Evolutionary conservation across 176 grass and related monocot species (phyloP), one percentile per base, ranked within the genome.

Genomic region (Cymbopogon citratus): DNA sequence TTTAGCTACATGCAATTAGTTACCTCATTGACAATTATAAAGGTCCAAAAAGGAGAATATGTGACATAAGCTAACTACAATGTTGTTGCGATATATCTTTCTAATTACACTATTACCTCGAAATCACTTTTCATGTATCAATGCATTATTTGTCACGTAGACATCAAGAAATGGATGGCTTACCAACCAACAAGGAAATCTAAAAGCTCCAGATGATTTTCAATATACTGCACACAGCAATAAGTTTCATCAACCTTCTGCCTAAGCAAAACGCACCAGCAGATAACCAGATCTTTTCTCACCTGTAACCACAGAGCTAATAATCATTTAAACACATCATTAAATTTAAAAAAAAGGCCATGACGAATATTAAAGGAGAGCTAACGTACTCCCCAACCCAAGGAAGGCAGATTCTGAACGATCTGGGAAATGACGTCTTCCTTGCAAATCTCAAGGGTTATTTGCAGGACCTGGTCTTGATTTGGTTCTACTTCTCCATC

Each of bases 101-200:
- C 28, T 52, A 25, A 80, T 12, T 33, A 49, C 26, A 61, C 5
- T 46, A 62, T 43, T 66, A 84, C 10, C 9, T 19, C 10, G 3
- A 71, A 78, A 68, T 12, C 0, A 72, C 78, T 77, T 38, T 66
- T 23, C 15, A 67, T 78, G 9, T 82, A 12, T 2, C 3, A 48
- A 71, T 45, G 14, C 15, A 43, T 56, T 86, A 9, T 40, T 80
- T 80, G 13, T 14, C 66, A 84, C 49, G 45, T 12, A 9, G 28
- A 23, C 60, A 40, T 88, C 48, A 76, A 73, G 23, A 68, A 85
- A 81, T 31, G 18, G 39, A 79, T 51, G 38, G 33, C 89, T 91
- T 91, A 99, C 97, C 97, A 99, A 74, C 89, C 89, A 87, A 99
- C 87, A 76, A 99, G 97, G 80, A 96, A 99, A 85, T 99, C 97